Conservation (phyloP, 208 protist genomes). For the Spongospora subterranea region DNA sequence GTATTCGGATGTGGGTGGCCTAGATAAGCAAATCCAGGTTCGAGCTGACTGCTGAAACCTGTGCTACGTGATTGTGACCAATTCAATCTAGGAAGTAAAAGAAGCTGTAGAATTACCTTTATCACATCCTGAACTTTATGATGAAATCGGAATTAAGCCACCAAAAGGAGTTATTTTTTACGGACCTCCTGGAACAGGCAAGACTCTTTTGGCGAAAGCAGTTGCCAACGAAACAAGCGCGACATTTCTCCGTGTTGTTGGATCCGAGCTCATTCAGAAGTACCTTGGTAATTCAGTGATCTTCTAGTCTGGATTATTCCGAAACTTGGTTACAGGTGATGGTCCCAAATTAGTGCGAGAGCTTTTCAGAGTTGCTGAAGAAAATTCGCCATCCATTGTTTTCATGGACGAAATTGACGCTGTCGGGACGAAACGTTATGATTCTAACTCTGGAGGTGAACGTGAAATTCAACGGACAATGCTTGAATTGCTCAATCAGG, state of each 20-base stretch:
- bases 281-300: constrained; percentile 86
- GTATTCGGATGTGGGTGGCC: constrained; percentile 99
- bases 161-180: constrained; percentile 99
- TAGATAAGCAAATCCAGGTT: constrained; percentile 98
- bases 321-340: constrained; percentile 81
- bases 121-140: constrained; percentile 99
- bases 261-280: constrained; percentile 99
- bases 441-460: constrained; percentile 94
- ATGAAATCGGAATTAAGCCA: constrained; percentile 99
- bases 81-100: constrained; percentile 62
- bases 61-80: background rate
- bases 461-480: constrained; percentile 99
- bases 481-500: constrained; percentile 99
- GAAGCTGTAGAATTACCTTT: constrained; percentile 96
- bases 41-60: background rate
- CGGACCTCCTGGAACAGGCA: constrained; percentile 96
- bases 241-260: constrained; percentile 99
- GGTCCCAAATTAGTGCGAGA: constrained; percentile 98
- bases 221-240: constrained; percentile 98
- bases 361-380: constrained; percentile 98
- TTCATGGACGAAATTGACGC: constrained; percentile 99
- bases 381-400: constrained; percentile 98
- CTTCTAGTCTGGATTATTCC: background rate
- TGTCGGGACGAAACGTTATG: constrained; percentile 98
- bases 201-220: constrained; percentile 99